These are phyloP conservation scores for Hypoxylon fragiforme DNA, from an alignment of 495 filamentous ascomycete genomes.

Conservation along the genomic window DNA sequence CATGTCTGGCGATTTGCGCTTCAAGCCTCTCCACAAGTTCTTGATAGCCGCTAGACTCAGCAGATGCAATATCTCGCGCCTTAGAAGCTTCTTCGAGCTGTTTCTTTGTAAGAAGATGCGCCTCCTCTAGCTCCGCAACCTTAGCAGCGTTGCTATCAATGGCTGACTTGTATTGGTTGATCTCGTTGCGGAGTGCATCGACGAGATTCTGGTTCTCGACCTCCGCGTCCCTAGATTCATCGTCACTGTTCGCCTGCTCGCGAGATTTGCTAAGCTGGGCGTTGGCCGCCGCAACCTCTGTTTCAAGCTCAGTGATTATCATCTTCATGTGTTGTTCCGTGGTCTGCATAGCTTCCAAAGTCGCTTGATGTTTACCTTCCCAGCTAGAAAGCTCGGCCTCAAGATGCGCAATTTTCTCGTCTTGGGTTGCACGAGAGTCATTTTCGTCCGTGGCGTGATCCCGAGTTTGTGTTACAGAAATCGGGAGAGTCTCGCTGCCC, in stretches of 20 bases:
- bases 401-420: conserved; percentile 69
- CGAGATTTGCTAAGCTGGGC: conserved; percentile 43
- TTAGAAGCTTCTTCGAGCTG: conserved; percentile 57
- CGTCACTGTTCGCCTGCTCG: conserved; percentile 32
- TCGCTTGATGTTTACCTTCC: conserved; percentile 72
- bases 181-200: conserved; percentile 67
- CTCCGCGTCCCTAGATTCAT: conserved; percentile 41
- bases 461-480: conserved; percentile 11
- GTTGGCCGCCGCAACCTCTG: conserved; percentile 46
- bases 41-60: conserved; percentile 54
- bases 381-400: conserved; percentile 74
- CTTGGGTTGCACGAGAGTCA: conserved; percentile 50
- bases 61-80: conserved; percentile 48
- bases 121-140: conserved; percentile 67
- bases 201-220: conserved; percentile 67
- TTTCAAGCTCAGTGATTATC: conserved; percentile 73
- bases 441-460: conserved; percentile 23
- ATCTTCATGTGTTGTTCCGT: conserved; percentile 73
- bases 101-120: conserved; percentile 60
- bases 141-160: conserved; percentile 64
- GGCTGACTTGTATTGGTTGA: conserved; percentile 76
- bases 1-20: conserved; percentile 57
- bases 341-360: conserved; percentile 69
- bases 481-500: conserved; percentile 17
- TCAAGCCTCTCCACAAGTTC: conserved; percentile 60